phyloP scores from a whole-genome alignment of 78 protist genomes.

The Dictyostelium citrinum region DNA sequence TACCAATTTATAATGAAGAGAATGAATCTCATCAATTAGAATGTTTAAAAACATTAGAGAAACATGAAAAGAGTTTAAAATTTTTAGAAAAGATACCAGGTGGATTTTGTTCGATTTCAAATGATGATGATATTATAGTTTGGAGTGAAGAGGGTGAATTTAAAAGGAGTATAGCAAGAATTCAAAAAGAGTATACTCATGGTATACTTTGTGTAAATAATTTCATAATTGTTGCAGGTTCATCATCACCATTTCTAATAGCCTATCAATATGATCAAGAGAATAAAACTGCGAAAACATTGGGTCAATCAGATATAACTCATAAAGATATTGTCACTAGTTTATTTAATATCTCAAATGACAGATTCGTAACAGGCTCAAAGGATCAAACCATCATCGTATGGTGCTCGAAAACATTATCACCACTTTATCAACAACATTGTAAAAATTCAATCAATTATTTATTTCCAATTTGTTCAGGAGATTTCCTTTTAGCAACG shows the following conservation, averaged over 20 bases:
- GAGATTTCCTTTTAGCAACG: slow-evolving; percentile 34
- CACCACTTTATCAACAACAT: neutral
- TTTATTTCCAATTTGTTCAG: slow-evolving; percentile 15
- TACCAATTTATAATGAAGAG: neutral
- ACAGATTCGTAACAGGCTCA: slow-evolving; percentile 43
- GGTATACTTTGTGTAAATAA: slow-evolving; percentile 52
- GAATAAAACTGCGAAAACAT: neutral
- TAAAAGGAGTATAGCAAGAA: slow-evolving; percentile 9
- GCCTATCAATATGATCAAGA: slow-evolving; percentile 17
- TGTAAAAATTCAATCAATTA: slow-evolving; percentile 20
- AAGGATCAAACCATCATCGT: slow-evolving; percentile 47
- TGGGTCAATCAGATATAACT: neutral
- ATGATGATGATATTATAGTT: slow-evolving; percentile 19
- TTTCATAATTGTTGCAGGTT: slow-evolving; percentile 11
- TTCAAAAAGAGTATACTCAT: slow-evolving; percentile 18
- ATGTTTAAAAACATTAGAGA: slow-evolving; percentile 4
- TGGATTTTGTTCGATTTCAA: slow-evolving; percentile 72
- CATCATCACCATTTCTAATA: slow-evolving; percentile 17
- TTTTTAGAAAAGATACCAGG: slow-evolving; percentile 67
- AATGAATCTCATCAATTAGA: slow-evolving; percentile 23
- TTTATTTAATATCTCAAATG: slow-evolving; percentile 23
- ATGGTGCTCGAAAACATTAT: slow-evolving; percentile 18
- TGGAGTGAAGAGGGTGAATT: slow-evolving; percentile 58
- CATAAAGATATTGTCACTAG: slow-evolving; percentile 48
- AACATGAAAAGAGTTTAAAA: slow-evolving; percentile 21